Evolutionary conservation across 495 filamentous ascomycete genomes (phyloP), one percentile per base, ranked within the genome.

Genomic region (Penicillium bovifimosum): DNA sequence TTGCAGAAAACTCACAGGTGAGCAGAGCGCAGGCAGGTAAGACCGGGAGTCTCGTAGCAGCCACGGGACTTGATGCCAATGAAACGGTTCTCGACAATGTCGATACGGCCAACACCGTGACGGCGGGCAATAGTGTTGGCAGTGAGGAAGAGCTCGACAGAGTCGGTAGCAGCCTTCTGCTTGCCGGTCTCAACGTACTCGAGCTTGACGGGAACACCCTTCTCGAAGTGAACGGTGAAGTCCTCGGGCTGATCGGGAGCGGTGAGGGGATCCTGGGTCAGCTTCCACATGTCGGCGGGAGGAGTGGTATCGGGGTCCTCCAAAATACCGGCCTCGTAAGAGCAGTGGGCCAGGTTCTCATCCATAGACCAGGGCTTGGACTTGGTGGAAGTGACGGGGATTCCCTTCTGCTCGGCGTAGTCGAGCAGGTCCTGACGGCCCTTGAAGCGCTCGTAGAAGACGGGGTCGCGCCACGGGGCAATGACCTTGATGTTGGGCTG

Each of bases 291-390:
- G 61, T 95, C 84, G 55, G 80, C 74, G 49, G 88, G 86, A 28
- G 90, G 81, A 54, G 74, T 74, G 62, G 63, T 67, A 53, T 74
- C 64, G 50, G 81, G 74, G 42, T 79, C 76, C 64, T 78, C 75
- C 43, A 71, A 56, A 42, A 74, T 85, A 55, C 91, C 91, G 42
- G 86, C 87, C 76, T 96, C 91, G 66, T 95, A 96, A 41, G 75
- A 81, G 80, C 90, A 96, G 71, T 96, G 91, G 18, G 90, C 90
- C 53, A 93, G 74, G 76, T 96, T 96, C 71, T 89, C 88, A 56
- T 95, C 90, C 70, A 76, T 78, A 43, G 74, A 81, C 85, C 86
- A 96, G 42, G 90, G 90, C 72, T 88, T 86, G 50, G 83, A 78
- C 79, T 95, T 96, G 62, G 89, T 91, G 55, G 84, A 88, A 39